These are phyloP conservation scores for Glaciozyma martinii DNA, from an alignment of 768 basidiomycete genomes.

Conservation along the genomic window DNA sequence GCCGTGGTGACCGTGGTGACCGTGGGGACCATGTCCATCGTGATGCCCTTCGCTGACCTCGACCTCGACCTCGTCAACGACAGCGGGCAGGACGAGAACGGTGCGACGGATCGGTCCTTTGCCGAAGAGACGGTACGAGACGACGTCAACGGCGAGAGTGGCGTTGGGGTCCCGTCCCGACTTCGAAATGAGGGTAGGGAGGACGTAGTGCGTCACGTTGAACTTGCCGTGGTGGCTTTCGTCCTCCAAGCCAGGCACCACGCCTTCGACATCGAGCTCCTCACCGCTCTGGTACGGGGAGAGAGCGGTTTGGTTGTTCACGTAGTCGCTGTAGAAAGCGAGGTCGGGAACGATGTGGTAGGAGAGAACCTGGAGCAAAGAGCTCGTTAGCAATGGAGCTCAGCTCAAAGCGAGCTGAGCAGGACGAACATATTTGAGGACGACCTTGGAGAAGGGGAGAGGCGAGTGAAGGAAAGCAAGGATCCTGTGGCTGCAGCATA, in stretches of 20 bases:
- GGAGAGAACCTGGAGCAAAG: slow-evolving; percentile 37
- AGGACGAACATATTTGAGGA: slow-evolving; percentile 27
- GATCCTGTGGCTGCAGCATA: slow-evolving; percentile 27
- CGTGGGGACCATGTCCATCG: slow-evolving; percentile 1
- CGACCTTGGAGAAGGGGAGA: slow-evolving; percentile 24
- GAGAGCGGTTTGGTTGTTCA: slow-evolving; percentile 32
- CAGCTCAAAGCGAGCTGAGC: too few relatives aligned
- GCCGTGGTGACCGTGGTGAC: slow-evolving; percentile 9
- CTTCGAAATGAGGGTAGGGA: slow-evolving; percentile 31
- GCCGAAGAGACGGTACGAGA: slow-evolving; percentile 24
- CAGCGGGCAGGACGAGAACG: slow-evolving; percentile 24
- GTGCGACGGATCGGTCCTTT: slow-evolving; percentile 26
- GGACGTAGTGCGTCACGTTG: slow-evolving; percentile 31
- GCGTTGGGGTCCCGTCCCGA: slow-evolving; percentile 14
- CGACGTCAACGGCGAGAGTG: slow-evolving; percentile 29
- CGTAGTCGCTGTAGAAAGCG: slow-evolving; percentile 39
- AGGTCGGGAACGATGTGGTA: slow-evolving; percentile 42
- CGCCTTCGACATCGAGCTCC: slow-evolving; percentile 9
- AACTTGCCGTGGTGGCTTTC: slow-evolving; percentile 22
- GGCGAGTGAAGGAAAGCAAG: slow-evolving; percentile 42
- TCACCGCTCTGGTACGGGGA: neutral
- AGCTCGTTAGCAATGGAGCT: too few relatives aligned
- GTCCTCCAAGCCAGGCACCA: neutral
- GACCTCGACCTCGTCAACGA: neutral
- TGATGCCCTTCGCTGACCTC: neutral